These are phyloP conservation scores for Epichloe coenophiala DNA, from an alignment of 2,329 filamentous ascomycete species.

Conservation along the genomic window DNA sequence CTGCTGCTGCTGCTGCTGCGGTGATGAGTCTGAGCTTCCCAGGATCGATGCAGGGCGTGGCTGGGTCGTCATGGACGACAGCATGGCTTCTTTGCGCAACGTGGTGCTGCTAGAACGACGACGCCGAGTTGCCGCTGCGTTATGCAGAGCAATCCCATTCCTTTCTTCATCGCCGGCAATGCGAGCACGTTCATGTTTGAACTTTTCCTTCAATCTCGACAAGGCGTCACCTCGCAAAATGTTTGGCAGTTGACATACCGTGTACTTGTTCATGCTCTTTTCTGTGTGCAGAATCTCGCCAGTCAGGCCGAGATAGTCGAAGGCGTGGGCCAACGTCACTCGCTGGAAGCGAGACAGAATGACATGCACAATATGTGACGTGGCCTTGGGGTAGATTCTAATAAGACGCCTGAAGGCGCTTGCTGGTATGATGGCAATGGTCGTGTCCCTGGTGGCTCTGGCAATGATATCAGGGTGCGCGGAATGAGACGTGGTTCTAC, in stretches of 20 bases:
- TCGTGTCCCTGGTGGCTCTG: constrained; percentile 90
- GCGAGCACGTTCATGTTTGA: constrained; percentile 69
- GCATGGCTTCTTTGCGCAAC: constrained; percentile 64
- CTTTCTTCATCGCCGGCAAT: constrained; percentile 62
- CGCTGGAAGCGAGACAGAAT: constrained; percentile 89
- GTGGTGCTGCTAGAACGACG: constrained; percentile 61
- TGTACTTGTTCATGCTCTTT: constrained; percentile 86
- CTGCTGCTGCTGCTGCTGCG: constrained; percentile 24
- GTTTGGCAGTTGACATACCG: constrained; percentile 81
- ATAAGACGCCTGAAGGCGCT: constrained; percentile 90
- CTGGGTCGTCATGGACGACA: constrained; percentile 47
- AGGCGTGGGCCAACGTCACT: constrained; percentile 87
- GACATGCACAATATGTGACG: constrained; percentile 93
- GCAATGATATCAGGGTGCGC: constrained; percentile 95
- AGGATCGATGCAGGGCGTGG: constrained; percentile 31
- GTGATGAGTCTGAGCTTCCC: constrained; percentile 21
- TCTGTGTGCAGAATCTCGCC: constrained; percentile 88
- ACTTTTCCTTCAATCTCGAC: constrained; percentile 83
- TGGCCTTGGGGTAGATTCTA: constrained; percentile 87
- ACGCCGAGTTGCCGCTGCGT: constrained; percentile 50
- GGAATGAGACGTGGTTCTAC: constrained; percentile 48
- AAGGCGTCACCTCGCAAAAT: constrained; percentile 74
- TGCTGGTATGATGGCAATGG: constrained; percentile 94
- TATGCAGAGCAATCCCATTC: constrained; percentile 93
- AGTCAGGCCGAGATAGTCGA: constrained; percentile 85